Conservation (phyloP, 2,329 filamentous ascomycete species). For the Aspergillus sp. region DNA sequence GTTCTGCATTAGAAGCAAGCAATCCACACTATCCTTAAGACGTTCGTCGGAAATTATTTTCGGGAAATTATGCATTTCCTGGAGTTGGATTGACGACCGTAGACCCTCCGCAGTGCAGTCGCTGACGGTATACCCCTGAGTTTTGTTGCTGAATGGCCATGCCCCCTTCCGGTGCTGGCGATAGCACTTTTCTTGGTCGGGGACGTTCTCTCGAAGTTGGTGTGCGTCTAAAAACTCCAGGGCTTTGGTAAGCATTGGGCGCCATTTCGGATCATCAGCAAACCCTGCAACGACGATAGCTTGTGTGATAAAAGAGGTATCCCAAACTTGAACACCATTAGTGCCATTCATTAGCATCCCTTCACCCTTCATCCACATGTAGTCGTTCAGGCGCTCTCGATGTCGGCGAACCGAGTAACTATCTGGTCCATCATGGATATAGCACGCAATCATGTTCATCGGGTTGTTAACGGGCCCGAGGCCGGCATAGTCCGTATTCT, state of each 20-base stretch:
- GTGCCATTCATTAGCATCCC: slow-evolving; percentile 95
- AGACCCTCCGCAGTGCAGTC: slow-evolving; percentile 92
- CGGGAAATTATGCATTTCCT: slow-evolving; percentile 74
- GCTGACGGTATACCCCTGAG: slow-evolving; percentile 91
- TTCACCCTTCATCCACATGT: slow-evolving; percentile 85
- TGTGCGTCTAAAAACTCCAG: slow-evolving; percentile 85
- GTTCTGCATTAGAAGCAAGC: slow-evolving; percentile 89
- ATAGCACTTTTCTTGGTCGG: slow-evolving; percentile 77
- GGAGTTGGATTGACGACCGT: slow-evolving; percentile 81
- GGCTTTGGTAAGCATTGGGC: slow-evolving; percentile 77
- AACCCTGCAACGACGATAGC: slow-evolving; percentile 76
- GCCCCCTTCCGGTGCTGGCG: slow-evolving; percentile 88
- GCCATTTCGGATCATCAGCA: slow-evolving; percentile 73
- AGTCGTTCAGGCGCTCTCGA: slow-evolving; percentile 78
- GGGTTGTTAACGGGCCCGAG: slow-evolving; percentile 86
- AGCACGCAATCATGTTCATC: slow-evolving; percentile 87
- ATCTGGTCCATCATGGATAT: slow-evolving; percentile 77
- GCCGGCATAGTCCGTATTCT: slow-evolving; percentile 83
- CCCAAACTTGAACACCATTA: slow-evolving; percentile 97
- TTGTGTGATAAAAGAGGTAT: slow-evolving; percentile 88
- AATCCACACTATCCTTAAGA: slow-evolving; percentile 85
- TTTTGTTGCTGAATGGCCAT: slow-evolving; percentile 92
- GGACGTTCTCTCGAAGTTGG: slow-evolving; percentile 82
- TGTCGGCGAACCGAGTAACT: slow-evolving; percentile 71
- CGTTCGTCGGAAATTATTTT: slow-evolving; percentile 71